Evolutionary conservation across 1,139 yeast species (phyloP).

Genomic region (Debaryomyces udenii): DNA sequence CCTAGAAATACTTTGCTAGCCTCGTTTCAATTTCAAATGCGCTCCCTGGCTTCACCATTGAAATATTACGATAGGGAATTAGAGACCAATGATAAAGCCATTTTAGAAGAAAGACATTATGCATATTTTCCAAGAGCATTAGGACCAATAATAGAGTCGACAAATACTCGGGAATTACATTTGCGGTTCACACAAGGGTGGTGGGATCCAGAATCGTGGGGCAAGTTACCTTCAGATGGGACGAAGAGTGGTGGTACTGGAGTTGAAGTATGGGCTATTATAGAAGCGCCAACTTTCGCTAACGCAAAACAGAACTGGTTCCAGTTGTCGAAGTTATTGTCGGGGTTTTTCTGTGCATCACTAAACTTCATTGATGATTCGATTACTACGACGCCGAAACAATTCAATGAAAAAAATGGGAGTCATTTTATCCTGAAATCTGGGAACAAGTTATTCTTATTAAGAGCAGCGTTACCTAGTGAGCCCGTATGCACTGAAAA

Average conservation of each 20-base stretch:
- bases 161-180: conserved; percentile 76
- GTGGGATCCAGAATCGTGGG: conserved; percentile 95
- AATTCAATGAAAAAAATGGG: conserved; percentile 18
- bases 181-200: conserved; percentile 90
- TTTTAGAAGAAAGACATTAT: conserved; percentile 49
- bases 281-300: conserved; percentile 62
- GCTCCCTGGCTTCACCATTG: conserved; percentile 48
- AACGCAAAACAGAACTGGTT: conserved; percentile 72
- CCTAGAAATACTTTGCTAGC: conserved; percentile 70
- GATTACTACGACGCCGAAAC: conserved; percentile 72
- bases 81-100: conserved; percentile 11
- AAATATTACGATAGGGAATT: conserved; percentile 27
- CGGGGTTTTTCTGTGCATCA: conserved; percentile 96
- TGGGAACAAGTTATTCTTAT: conserved; percentile 49
- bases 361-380: conserved; percentile 83
- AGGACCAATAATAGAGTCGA: conserved; percentile 71
- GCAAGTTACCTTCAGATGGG: conserved; percentile 76
- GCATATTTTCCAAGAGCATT: conserved; percentile 78
- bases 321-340: conserved; percentile 69
- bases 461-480: conserved; percentile 88
- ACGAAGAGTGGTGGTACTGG: conserved; percentile 87
- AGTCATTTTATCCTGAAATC: conserved; percentile 24
- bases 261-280: conserved; percentile 87
- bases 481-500: conserved; percentile 98
- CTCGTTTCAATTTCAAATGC: conserved; percentile 66